Conservation (phyloP, 306 rosid genomes). For the Cucurbita ficifolia region DNA sequence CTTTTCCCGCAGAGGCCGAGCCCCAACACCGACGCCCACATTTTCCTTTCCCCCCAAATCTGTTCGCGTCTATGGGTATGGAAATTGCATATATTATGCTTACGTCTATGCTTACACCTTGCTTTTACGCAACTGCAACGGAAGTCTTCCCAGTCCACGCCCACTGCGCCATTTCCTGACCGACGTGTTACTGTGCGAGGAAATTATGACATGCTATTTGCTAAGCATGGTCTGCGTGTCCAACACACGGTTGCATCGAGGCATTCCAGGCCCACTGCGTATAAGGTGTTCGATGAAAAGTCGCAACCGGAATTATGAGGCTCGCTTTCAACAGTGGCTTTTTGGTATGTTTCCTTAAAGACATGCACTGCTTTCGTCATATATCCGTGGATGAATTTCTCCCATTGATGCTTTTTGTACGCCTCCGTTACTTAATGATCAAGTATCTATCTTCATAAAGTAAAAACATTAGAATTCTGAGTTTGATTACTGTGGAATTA, state of each 20-base stretch:
- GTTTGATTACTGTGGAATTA: not conserved
- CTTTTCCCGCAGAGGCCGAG: not conserved
- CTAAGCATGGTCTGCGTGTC: constrained; percentile 30
- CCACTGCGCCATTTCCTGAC: not conserved
- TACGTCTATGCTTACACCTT: not conserved
- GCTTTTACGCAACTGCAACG: not conserved
- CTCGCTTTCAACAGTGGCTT: constrained; percentile 8
- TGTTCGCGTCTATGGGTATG: not conserved
- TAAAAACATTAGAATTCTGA: not conserved
- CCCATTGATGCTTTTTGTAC: not conserved
- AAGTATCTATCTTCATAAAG: not conserved
- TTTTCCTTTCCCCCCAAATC: not conserved
- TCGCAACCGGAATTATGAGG: constrained; percentile 5
- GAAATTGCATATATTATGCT: not conserved
- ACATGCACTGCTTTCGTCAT: constrained; percentile 31
- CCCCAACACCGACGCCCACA: not conserved
- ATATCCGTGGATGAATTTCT: not conserved
- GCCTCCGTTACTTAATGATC: not conserved
- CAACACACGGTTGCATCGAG: not conserved
- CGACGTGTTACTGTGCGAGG: constrained; percentile 34
- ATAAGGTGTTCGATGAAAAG: not conserved
- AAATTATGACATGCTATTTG: constrained; percentile 37
- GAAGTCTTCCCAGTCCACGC: constrained; percentile 11
- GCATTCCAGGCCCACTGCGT: not conserved
- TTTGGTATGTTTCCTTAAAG: constrained; percentile 16